Percentiles rank a stretch among this genome's conserved stretches.
phyloP scores from a whole-genome alignment of 1,139 yeast species.

The Hansenula lynferdii region DNA sequence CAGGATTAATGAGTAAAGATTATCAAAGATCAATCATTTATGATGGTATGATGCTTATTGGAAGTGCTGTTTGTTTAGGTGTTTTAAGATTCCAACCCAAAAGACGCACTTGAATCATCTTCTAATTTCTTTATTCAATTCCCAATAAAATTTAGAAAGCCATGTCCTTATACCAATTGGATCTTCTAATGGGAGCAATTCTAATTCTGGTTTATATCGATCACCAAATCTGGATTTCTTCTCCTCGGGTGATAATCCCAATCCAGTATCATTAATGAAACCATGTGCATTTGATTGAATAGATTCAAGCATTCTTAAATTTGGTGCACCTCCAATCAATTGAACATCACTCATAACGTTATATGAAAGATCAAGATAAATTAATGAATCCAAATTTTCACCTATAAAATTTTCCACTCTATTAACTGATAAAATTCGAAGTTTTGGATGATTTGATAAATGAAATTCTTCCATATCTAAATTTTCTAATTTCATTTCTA shows the following conservation, averaged over 20 bases:
- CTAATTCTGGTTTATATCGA: not conserved
- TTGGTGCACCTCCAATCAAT: not conserved
- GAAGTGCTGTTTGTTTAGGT: constrained; percentile 20
- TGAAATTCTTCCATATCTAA: not conserved
- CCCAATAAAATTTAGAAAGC: not conserved
- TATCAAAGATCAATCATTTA: constrained; percentile 26
- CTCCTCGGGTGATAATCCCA: not conserved
- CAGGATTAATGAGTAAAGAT: constrained; percentile 17
- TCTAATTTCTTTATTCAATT: not conserved
- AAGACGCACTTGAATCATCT: too few species aligned
- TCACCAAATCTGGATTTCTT: not conserved
- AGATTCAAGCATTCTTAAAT: not conserved
- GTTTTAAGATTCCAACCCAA: not conserved
- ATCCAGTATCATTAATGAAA: not conserved
- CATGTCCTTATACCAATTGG: not conserved
- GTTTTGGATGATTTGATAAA: not conserved
- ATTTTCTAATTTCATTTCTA: not conserved
- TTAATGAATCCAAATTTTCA: not conserved
- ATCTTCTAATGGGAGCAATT: not conserved
- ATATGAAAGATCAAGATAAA: not conserved
- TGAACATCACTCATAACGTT: not conserved
- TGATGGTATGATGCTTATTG: constrained; percentile 25
- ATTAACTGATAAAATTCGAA: not conserved
- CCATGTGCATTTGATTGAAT: not conserved
- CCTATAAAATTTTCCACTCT: not conserved